Evolutionary conservation across 176 grass and related monocot species (phyloP), one percentile per base, ranked within the genome.

Genomic region (Chrysopogon serrulatus): DNA sequence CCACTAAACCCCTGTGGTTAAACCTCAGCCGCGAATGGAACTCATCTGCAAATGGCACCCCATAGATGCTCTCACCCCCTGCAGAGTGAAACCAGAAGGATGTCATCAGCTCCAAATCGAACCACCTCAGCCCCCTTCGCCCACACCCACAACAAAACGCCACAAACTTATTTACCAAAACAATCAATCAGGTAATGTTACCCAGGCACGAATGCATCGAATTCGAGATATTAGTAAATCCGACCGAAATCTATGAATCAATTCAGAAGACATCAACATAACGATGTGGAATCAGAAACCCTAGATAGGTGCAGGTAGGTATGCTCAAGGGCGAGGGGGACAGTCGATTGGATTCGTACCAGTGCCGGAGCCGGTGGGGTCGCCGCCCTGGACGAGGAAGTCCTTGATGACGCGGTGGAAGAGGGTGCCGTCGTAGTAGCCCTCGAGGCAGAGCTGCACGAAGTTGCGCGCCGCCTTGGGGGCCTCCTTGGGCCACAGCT

Each of bases 61-160:
- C 96, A 35, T 95, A 98, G 41, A 95, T 93, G 87, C 93, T 98
- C 86, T 98, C 91, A 57, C 96, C 96, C 61, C 96, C 96, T 98
- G 85, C 33, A 88, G 27, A 66, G 36, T 44, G 34, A 24, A 21
- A 51, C 6, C 30, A 44, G 37, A 71, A 84, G 51, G 18, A 61
- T 28, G 24, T 6, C 63, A 42, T 65, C 40, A 90, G 40, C n/a
- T 32, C 68, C 30, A 57, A 68, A 77, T 77, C 83, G 23, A 68
- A 65, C 27, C 54, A 69, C 43, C 15, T 4, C 61, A 65, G 8
- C 28, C 32, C 49, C 42, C 30, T 47, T 41, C 56, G 57, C 57
- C 47, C 30, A 5, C 26, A 35, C 36, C 37, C n/a, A 79, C 30
- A 39, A 39, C 44, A 67, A 11, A 68, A 37, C 7, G 17, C 27